Percentiles rank a stretch among this genome's conserved stretches.
These are phyloP conservation scores for Vigna nakashimae DNA, from an alignment of 306 rosid genomes.

Conservation along the genomic window DNA sequence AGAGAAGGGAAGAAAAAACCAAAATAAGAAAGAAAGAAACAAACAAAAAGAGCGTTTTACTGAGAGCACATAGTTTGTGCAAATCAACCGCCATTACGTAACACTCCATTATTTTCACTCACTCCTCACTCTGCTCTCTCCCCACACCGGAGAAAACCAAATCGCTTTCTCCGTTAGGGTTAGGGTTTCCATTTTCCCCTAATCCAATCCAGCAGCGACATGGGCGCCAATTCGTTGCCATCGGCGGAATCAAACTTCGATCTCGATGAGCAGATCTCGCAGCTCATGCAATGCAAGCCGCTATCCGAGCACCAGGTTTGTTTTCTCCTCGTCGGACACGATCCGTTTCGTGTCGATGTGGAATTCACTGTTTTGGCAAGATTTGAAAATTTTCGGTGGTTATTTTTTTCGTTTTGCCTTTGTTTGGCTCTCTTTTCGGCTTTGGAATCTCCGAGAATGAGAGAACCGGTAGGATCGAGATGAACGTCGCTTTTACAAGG, in stretches of 20 bases:
- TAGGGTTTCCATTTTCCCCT: constrained; percentile 55
- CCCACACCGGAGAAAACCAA: constrained; percentile 7
- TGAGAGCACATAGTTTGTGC: neutral
- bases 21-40: neutral
- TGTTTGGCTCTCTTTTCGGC: neutral
- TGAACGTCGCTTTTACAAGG: neutral
- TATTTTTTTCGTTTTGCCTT: neutral
- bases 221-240: constrained; percentile 67
- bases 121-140: constrained; percentile 22
- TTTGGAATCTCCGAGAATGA: neutral
- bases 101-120: neutral
- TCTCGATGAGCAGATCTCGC: constrained; percentile 86
- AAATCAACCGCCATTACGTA: neutral
- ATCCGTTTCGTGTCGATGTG: neutral
- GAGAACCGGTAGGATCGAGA: neutral
- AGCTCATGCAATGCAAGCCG: constrained; percentile 93
- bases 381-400: neutral
- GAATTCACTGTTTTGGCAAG: neutral
- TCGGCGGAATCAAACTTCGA: constrained; percentile 60
- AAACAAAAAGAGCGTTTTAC: constrained; percentile 18
- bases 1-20: neutral
- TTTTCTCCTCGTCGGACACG: neutral
- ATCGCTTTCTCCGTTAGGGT: constrained; percentile 36
- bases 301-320: constrained; percentile 81
- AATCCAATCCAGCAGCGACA: constrained; percentile 41